A percentile compares a stretch with the other conserved stretches of the same genome.
phyloP scores from a whole-genome alignment of 345 rosid species.

The Brassica nigra region DNA sequence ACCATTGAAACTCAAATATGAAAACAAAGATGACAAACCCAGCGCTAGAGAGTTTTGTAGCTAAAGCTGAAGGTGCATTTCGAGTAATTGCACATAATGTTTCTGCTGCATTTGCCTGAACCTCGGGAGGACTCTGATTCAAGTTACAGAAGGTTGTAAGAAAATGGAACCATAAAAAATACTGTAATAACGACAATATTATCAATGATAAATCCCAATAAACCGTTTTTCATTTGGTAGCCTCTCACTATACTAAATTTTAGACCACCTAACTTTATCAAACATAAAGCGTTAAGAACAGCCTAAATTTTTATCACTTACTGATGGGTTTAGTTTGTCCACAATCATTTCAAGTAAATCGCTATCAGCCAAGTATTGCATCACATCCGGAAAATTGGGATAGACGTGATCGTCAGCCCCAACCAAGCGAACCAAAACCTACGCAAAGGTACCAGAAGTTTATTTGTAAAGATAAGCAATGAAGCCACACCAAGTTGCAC shows the following conservation, averaged over 20 bases:
- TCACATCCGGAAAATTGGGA: conserved; percentile 60
- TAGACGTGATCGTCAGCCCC: conserved; percentile 88
- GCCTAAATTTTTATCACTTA: conserved; percentile 43
- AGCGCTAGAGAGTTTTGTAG: conserved; percentile 74
- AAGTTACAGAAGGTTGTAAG: conserved; percentile 33
- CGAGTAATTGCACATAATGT: conserved; percentile 80
- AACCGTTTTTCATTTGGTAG: neutral
- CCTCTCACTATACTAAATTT: neutral
- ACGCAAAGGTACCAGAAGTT: conserved; percentile 11
- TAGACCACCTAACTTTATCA: neutral
- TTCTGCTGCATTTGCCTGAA: conserved; percentile 94
- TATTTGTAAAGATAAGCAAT: conserved; percentile 10
- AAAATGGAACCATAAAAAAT: neutral
- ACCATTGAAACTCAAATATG: conserved; percentile 21
- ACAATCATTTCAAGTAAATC: conserved; percentile 85
- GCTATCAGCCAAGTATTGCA: conserved; percentile 83
- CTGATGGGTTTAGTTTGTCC: conserved; percentile 81
- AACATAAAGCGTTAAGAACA: neutral
- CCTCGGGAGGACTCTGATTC: conserved; percentile 77
- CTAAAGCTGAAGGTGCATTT: conserved; percentile 76
- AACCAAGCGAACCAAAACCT: conserved; percentile 82
- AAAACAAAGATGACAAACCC: conserved; percentile 47
- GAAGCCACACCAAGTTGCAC: conserved; percentile 9
- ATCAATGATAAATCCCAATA: neutral
- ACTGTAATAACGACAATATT: neutral